phyloP scores from a whole-genome alignment of 805 yeast species.

The Candida vaughaniae region DNA sequence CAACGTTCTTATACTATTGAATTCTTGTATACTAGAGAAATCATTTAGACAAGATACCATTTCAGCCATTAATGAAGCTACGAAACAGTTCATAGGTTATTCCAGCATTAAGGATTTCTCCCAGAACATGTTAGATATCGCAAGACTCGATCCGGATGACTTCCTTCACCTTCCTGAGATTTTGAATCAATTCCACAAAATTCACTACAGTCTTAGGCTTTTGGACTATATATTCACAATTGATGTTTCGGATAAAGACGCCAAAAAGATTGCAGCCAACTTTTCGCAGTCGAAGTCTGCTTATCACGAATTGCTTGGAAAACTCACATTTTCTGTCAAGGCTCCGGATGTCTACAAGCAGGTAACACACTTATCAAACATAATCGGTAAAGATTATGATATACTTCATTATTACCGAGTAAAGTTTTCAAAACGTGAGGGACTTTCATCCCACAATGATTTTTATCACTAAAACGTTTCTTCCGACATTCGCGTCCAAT shows the following conservation, averaged over 20 bases:
- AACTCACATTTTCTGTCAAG: slow-evolving; percentile 1
- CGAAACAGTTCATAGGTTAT: too few relatives aligned
- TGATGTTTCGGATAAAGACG: not conserved
- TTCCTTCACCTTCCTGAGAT: not conserved
- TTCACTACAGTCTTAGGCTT: slow-evolving; percentile 9
- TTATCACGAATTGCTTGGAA: slow-evolving; percentile 10
- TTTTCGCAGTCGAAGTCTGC: slow-evolving; percentile 4
- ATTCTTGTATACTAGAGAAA: too few relatives aligned
- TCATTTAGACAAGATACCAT: too few relatives aligned
- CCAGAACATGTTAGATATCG: not conserved
- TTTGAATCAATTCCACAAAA: slow-evolving; percentile 1
- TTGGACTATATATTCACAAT: slow-evolving; percentile 5
- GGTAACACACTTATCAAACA: not conserved
- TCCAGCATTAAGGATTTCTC: not conserved
- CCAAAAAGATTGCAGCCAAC: not conserved
- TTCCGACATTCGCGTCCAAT: too few relatives aligned
- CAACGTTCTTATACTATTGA: too few relatives aligned
- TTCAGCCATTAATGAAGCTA: too few relatives aligned
- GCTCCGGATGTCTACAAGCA: slow-evolving; percentile 3
- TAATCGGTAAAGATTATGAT: slow-evolving; percentile 6
- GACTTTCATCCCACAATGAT: not conserved
- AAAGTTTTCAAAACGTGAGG: slow-evolving; percentile 3
- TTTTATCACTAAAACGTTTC: not conserved
- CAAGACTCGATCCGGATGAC: not conserved
- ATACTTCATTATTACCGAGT: slow-evolving; percentile 9